Evolutionary conservation across 2,329 filamentous ascomycete species (phyloP).

Genomic region (Venturia pyrina): DNA sequence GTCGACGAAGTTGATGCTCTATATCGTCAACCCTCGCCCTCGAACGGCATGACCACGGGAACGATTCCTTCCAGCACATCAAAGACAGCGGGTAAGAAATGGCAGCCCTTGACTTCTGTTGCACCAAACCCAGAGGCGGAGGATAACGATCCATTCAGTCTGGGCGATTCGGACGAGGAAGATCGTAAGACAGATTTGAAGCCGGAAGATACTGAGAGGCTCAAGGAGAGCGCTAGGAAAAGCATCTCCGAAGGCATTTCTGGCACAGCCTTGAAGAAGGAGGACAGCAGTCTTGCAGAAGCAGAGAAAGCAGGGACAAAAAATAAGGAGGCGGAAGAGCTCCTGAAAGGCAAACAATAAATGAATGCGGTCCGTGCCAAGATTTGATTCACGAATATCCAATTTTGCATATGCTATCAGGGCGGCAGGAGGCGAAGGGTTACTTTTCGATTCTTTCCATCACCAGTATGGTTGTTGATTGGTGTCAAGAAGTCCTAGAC

Average conservation of each 20-base stretch:
- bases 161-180: constrained; percentile 84
- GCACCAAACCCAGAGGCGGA: constrained; percentile 72
- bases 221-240: constrained; percentile 36
- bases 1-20: constrained; percentile 71
- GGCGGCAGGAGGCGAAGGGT: neutral
- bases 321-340: constrained; percentile 36
- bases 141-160: constrained; percentile 89
- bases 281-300: constrained; percentile 35
- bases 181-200: constrained; percentile 54
- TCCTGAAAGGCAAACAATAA: constrained; percentile 21
- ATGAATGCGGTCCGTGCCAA: neutral
- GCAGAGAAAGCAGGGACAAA: constrained; percentile 30
- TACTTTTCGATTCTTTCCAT: neutral
- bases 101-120: constrained; percentile 84
- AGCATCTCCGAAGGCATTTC: constrained; percentile 35
- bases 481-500: neutral
- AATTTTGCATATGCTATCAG: neutral
- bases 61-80: constrained; percentile 14
- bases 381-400: neutral
- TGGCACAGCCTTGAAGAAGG: constrained; percentile 9
- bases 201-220: constrained; percentile 40
- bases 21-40: constrained; percentile 36
- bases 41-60: constrained; percentile 1
- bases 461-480: neutral
- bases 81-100: constrained; percentile 63